Base-by-base conservation (phyloP, 2,329 filamentous ascomycete species). In the Anthostomella pinea region DNA sequence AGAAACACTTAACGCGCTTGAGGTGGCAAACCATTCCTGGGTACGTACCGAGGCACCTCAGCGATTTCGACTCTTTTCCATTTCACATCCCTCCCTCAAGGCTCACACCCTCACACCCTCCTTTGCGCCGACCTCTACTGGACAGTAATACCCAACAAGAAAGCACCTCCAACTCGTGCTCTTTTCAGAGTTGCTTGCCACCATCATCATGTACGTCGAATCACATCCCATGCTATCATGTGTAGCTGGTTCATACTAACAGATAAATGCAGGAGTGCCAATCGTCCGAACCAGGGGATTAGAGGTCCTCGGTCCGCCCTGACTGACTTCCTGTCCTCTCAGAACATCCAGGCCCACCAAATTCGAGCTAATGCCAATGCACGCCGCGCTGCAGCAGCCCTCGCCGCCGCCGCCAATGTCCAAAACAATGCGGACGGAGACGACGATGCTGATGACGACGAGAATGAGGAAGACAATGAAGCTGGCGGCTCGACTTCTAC, bases 301-400 rank as follows among this genome's bases (percentile, higher is more conserved):
- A 41, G 51, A 35, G 56, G 57, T 16, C 56, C 56, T 18, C 46
- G 46, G 11, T 60, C 57, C 11, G 58, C 58, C 15, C 44, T 60
- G 18, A 58, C 56, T 3, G 47, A 57, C 27, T 60, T 53, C 34
- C 43, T 60, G 20, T 49, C 50, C 9, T 54, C 56, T 8, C 48
- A 57, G 30, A 54, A 57, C 24, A 58, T 59, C 26, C 56, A 54
- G 5, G 56, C 54, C 14, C 20, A 30, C 14, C 44, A 37, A 7
- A 59, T 59, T 25, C 47, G 43, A 14, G 38, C 35, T 5, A 41
- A 48, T 25, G 39, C 47, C 5, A 25, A 46, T 15, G 47, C 52
- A 21, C 53, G 52, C 20, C 47, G 51, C 15, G 24, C 23, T 24
- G 41, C 42, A 11, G 40, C 48, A 9, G 46, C 36, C 7, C 23